Conservation (phyloP, 2,329 filamentous ascomycete species). For the Incumbomyces lentus region DNA sequence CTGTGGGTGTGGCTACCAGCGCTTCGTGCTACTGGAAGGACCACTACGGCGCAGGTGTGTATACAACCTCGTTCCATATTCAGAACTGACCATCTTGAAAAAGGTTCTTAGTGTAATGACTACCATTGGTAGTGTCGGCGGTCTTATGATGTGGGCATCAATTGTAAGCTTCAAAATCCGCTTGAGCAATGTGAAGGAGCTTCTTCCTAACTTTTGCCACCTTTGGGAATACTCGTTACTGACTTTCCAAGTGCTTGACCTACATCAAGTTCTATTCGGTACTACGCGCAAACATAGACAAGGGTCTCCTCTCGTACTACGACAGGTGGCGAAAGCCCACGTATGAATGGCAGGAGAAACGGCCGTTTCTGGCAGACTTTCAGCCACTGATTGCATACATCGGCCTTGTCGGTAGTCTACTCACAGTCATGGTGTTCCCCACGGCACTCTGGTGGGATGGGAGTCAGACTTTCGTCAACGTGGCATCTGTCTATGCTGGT, state of each 20-base stretch:
- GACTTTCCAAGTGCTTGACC: slow-evolving; percentile 24
- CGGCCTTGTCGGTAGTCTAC: slow-evolving; percentile 4
- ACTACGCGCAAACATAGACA: background rate
- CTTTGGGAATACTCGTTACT: no score
- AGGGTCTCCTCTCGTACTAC: background rate
- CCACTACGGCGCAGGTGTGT: slow-evolving; percentile 31
- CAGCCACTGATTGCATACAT: slow-evolving; percentile 8
- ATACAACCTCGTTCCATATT: slow-evolving; percentile 33
- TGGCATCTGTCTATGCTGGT: background rate
- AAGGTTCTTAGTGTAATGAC: slow-evolving; percentile 11
- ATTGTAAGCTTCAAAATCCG: no score
- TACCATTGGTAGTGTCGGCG: background rate
- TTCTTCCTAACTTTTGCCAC: no score
- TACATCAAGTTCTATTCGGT: slow-evolving; percentile 30
- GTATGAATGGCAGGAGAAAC: background rate
- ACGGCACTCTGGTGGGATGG: slow-evolving; percentile 10
- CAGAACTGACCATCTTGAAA: slow-evolving; percentile 7
- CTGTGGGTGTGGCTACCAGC: no score
- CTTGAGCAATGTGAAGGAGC: no score
- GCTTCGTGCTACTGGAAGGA: slow-evolving; percentile 27
- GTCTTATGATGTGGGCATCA: background rate
- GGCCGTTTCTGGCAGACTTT: slow-evolving; percentile 3
- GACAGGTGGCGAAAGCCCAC: background rate
- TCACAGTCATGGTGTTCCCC: slow-evolving; percentile 10
- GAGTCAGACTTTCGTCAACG: slow-evolving; percentile 1